phyloP scores from a whole-genome alignment of 257 asterid genomes.

The Solanum pinnatisectum region DNA sequence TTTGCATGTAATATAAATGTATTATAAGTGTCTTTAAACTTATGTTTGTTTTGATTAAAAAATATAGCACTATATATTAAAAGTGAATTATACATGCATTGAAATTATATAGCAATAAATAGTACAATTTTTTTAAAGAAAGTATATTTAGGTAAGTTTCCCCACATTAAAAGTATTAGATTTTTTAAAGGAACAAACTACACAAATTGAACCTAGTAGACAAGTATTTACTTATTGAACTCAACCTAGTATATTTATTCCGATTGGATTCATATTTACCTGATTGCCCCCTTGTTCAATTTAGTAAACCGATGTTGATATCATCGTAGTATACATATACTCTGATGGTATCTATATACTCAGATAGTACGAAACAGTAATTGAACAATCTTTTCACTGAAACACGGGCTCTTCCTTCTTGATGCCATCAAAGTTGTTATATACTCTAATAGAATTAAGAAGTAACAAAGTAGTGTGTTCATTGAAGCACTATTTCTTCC shows the following conservation, averaged over 20 bases:
- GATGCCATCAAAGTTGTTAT: not conserved
- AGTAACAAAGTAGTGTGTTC: not conserved
- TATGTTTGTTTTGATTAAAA: no score
- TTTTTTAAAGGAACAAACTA: not conserved
- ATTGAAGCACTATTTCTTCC: no score
- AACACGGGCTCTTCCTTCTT: accelerated
- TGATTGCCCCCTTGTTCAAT: not conserved
- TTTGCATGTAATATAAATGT: not conserved
- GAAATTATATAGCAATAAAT: not conserved
- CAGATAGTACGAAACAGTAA: not conserved
- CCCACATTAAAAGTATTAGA: no score
- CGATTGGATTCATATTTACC: no score
- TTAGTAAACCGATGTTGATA: not conserved
- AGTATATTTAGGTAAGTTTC: not conserved
- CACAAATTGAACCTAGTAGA: not conserved
- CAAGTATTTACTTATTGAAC: not conserved
- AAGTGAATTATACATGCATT: not conserved
- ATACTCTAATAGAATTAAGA: no score
- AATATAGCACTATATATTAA: accelerated
- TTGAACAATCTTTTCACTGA: no score
- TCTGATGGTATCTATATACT: no score
- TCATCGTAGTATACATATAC: no score
- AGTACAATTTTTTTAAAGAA: not conserved
- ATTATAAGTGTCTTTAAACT: no score
- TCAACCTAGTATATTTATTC: no score